These are phyloP conservation scores for Monosporascus cannonballus DNA, from an alignment of 2,329 filamentous ascomycete genomes.

Conservation along the genomic window DNA sequence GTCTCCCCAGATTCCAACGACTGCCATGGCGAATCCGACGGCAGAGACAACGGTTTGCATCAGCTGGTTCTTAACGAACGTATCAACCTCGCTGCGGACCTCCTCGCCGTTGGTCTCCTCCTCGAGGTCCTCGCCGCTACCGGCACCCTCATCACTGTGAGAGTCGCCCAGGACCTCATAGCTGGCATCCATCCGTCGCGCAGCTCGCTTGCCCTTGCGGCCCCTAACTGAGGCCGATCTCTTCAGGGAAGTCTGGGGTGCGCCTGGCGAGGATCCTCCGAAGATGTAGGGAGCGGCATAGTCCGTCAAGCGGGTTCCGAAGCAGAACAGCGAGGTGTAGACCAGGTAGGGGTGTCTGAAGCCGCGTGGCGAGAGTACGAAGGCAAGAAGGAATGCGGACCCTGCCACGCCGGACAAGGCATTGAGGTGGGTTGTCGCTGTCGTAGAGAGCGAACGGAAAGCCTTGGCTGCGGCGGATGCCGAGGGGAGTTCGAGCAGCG, in stretches of 20 bases:
- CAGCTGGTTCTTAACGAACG: slow-evolving; percentile 47
- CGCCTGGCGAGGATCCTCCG: slow-evolving; percentile 20
- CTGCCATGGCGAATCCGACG: slow-evolving; percentile 53
- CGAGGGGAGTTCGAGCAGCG: slow-evolving; percentile 74
- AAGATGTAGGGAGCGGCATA: slow-evolving; percentile 40
- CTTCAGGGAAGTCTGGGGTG: slow-evolving; percentile 19
- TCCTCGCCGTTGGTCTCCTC: slow-evolving; percentile 55
- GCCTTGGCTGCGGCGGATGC: slow-evolving; percentile 65
- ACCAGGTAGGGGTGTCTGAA: slow-evolving; percentile 83
- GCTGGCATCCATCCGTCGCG: slow-evolving; percentile 58
- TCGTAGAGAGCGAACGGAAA: slow-evolving; percentile 59
- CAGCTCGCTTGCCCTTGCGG: slow-evolving; percentile 25
- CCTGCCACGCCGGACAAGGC: slow-evolving; percentile 63
- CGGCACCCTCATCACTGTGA: slow-evolving; percentile 43
- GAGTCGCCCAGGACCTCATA: slow-evolving; percentile 59
- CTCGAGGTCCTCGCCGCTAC: slow-evolving; percentile 34
- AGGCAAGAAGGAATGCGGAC: slow-evolving; percentile 70
- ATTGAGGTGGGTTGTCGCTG: slow-evolving; percentile 59
- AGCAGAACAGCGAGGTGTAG: slow-evolving; percentile 70
- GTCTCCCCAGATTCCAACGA: slow-evolving; percentile 63
- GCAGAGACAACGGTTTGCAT: slow-evolving; percentile 49
- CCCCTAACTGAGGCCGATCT: slow-evolving; percentile 23
- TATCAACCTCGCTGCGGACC: slow-evolving; percentile 50
- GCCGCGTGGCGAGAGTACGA: slow-evolving; percentile 65
- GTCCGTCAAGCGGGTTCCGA: slow-evolving; percentile 52